A percentile compares a stretch with the other conserved stretches of the same genome.
Evolutionary conservation across 2,329 filamentous ascomycete species (phyloP).

Genomic region (Clonostachys rhizophaga): DNA sequence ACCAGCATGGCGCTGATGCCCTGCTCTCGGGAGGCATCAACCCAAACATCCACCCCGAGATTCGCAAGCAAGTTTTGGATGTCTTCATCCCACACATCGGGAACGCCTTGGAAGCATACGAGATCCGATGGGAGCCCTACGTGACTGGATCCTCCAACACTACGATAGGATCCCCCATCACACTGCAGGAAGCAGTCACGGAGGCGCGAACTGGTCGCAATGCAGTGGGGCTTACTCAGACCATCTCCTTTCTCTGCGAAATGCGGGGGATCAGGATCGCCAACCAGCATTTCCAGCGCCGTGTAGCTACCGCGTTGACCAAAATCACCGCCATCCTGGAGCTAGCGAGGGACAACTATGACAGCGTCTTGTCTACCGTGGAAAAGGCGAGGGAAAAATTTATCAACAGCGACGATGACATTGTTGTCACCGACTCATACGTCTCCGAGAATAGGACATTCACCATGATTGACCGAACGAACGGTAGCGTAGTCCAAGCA

Average conservation of each 20-base stretch:
- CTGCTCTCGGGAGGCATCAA: slow-evolving; percentile 18
- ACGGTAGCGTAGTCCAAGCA: slow-evolving; percentile 12
- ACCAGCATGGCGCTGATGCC: slow-evolving; percentile 14
- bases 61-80: slow-evolving; percentile 13
- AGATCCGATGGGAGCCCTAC: slow-evolving; percentile 17
- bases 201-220: slow-evolving; percentile 15
- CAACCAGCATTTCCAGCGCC: slow-evolving; percentile 22
- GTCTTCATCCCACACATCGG: slow-evolving; percentile 12
- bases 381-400: slow-evolving; percentile 13
- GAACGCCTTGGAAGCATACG: slow-evolving; percentile 14
- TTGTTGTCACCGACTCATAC: slow-evolving; percentile 13
- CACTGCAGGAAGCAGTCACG: slow-evolving; percentile 15
- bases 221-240: slow-evolving; percentile 14
- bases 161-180: slow-evolving; percentile 7
- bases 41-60: slow-evolving; percentile 17
- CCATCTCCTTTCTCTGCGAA: slow-evolving; percentile 16
- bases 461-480: slow-evolving; percentile 14
- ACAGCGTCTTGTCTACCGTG: slow-evolving; percentile 9
- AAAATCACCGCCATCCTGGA: slow-evolving; percentile 16
- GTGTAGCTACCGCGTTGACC: slow-evolving; percentile 15
- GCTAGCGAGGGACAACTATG: slow-evolving; percentile 12
- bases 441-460: slow-evolving; percentile 13
- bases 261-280: slow-evolving; percentile 19
- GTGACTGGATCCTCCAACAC: slow-evolving; percentile 7
- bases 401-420: slow-evolving; percentile 12